Evolutionary conservation across 2,329 filamentous ascomycete genomes (phyloP), one percentile per base, ranked within the genome.

Genomic region (Botrytis hyacinthi): DNA sequence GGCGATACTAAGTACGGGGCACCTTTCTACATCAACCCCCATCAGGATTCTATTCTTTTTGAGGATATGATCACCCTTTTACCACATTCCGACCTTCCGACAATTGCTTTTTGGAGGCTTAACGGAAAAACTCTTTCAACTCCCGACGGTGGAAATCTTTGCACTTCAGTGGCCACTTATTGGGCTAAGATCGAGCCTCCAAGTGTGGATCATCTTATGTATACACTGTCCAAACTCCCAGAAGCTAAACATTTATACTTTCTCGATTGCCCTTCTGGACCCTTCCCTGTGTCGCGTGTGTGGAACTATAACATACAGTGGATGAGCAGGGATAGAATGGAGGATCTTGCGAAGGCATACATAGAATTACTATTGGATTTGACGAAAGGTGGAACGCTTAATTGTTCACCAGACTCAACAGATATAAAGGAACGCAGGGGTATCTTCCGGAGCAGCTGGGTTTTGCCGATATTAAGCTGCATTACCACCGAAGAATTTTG

Each of bases 311-410:
- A 26, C 14, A 12, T 46, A 63, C 61, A 46, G n/a, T 63, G 40
- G 40, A 46, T 44, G 61, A 46, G n/a, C 4, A 29, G n/a, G 4
- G 37, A 44, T 22, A 8, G 44, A n/a, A 22, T 32, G 2, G 16
- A 46, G 40, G 9, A 20, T 8, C 5, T 37, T 5, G 20, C 35
- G 4, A 0, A 37, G 4, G 4, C 0, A 60, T 22, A 4, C 8
- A 6, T 37, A 37, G 2, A 1, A 2, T 1, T 60, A 4, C 4
- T 60, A 60, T 26, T 22, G 32, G 0, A 10, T 4, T 0, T 35
- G 0, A 26, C 4, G 18, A 10, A 1, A 3, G 9, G 0, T 10
- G 4, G 18, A 60, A 14, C 29, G 20, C 0, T 14, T 22, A 1
- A 7, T 20, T 44, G 8, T 20, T 42, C 16, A 32, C 9, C 16